Evolutionary conservation across 2,329 filamentous ascomycete genomes (phyloP), one percentile per base, ranked within the genome.

Genomic region (Ophiosphaerella herpotricha): DNA sequence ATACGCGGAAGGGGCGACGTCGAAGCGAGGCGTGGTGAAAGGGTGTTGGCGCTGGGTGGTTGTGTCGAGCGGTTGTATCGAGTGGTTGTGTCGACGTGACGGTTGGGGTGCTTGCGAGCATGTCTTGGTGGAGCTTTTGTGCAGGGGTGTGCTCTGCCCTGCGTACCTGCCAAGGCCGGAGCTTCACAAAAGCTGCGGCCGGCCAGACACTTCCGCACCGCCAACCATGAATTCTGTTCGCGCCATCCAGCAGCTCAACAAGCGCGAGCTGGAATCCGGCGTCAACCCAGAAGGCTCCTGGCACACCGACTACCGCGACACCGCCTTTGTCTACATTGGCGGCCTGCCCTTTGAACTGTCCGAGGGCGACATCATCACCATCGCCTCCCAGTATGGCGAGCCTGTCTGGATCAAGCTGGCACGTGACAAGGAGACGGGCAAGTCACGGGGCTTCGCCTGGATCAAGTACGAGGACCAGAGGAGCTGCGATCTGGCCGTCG

Each of bases 381-480:
- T 99, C 53, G 99, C 97, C 79, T 96, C 91, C 6, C 94, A 99
- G 73, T 99, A 88, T 70, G 94, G 94, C 63, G 93, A 97, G 70
- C 95, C 95, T 2, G 90, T 92, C 3, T 95, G 93, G 75, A 82
- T 99, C 51, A 95, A 97, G 65, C 84, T 99, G 11, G 86, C 88
- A 40, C 90, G 94, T 67, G 94, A 99, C 80, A 94, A 94, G 70
- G 95, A 97, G 71, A 95, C 92, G 0, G 94, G 94, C 54, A 97
- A 96, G 75, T 95, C 90, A 54, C 89, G 88, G 60, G 94, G 94
- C 0, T 99, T 97, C 70, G 91, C 89, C 2, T 99, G 95, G 82
- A 82, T 99, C 50, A 99, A 99, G 71, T 99, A 97, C 75, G 94
- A 99, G 72, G 93, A 99, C 74, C 94, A 99, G 78, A 83, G 93